Percentiles rank a stretch among this genome's conserved stretches.
Conservation (phyloP, 139 green algal species). For the Chlamydomonas schloesseri region DNA sequence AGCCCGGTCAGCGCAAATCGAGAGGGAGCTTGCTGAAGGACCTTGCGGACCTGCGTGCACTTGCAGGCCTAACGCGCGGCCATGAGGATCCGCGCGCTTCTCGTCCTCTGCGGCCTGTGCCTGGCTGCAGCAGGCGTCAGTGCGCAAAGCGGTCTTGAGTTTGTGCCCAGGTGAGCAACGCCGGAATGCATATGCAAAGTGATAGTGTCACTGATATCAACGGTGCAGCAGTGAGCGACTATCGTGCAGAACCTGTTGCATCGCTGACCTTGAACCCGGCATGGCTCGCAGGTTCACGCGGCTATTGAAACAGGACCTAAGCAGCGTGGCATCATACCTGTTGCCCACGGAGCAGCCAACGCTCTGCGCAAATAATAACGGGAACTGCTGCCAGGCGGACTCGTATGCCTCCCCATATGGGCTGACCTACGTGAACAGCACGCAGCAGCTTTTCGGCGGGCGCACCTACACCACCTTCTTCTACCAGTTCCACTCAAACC, state of each 20-base stretch:
- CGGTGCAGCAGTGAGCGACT: no score
- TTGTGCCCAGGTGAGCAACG: slow-evolving; percentile 5
- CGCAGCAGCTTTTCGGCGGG: slow-evolving; percentile 10
- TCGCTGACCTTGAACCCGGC: no score
- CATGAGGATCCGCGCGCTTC: not conserved
- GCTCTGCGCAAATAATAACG: not conserved
- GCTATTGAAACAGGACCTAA: slow-evolving; percentile 4
- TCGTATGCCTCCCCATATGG: slow-evolving; percentile 51
- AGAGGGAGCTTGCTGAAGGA: not conserved
- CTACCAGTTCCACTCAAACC: slow-evolving; percentile 16
- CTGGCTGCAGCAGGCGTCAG: slow-evolving; percentile 10
- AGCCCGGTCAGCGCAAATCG: no score
- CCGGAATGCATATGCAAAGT: no score
- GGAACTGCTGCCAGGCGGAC: slow-evolving; percentile 53
- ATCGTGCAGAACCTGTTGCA: no score
- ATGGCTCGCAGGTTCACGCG: slow-evolving; percentile 34
- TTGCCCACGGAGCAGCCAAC: slow-evolving; percentile 3
- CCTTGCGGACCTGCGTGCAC: not conserved
- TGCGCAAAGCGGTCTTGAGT: not conserved
- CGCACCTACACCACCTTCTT: slow-evolving; percentile 57
- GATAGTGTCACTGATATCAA: no score
- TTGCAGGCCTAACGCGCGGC: not conserved
- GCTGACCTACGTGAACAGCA: slow-evolving; percentile 41
- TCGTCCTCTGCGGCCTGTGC: slow-evolving; percentile 12
- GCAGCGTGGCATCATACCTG: slow-evolving; percentile 10